Base-by-base conservation (phyloP, 305 asterid species). In the Fraxinus angustifolia region DNA sequence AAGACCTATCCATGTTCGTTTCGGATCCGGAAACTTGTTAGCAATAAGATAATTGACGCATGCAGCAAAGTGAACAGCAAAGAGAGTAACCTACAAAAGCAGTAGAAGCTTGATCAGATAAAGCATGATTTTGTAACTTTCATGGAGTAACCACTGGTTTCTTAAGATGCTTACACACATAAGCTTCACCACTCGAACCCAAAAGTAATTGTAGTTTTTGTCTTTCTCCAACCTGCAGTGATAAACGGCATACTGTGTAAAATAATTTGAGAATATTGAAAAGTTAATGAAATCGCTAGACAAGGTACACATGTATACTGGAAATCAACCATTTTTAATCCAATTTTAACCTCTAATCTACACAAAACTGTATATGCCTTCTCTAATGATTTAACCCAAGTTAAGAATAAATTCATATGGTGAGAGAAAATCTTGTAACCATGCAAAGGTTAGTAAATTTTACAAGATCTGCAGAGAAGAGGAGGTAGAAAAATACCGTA, bases 171-270 rank as follows among this genome's bases (percentile, higher is more conserved):
- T 89, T 85, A 93, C 97, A 83, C 88, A 86, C 53, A 87, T 85
- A 83, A 93, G 94, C 91, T 90, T 93, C 76, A 83, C 81, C 42
- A 90, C 70, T 76, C 96, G 91, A 82, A 93, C 88, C 82, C 84
- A 28, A 82, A 87, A 92, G 80, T 92, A 93, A 80, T 87, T 90
- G 60, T 82, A 85, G 85, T 84, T 90, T 85, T 88, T 90, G 82
- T 92, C 91, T 83, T 93, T 93, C 93, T 91, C 98, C 85, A 91
- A 70, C 83, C 97, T 93, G 89, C 86, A 58, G 65, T 56, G 65
- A 56, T 56, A 58, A 68, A 67, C 28, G 71, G 76, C 62, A 80
- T 45, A 53, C 38, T 56, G 10, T 62, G 72, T 56, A 62, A 62
- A 23, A 50, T 21, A 62, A 62, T 11, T 62, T 26, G 14, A 60